Conservation (phyloP, 495 filamentous ascomycete genomes). For the Glutinoglossum americanum region DNA sequence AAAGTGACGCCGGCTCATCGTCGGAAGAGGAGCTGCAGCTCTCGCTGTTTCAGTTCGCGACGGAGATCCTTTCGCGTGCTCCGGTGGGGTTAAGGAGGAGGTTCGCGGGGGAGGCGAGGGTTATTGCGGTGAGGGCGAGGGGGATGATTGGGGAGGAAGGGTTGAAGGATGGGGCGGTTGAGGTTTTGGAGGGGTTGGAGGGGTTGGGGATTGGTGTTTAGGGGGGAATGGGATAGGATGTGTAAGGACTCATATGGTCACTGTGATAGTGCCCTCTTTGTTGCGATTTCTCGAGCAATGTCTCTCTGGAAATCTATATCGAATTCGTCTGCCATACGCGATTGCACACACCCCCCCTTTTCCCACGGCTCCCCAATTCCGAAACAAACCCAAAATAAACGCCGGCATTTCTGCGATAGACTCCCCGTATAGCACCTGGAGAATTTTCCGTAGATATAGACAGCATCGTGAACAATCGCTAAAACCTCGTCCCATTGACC, state of each 20-base stretch:
- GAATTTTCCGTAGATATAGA: background rate
- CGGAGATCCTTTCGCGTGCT: background rate
- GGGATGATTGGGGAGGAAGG: background rate
- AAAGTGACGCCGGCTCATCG: background rate
- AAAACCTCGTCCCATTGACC: constrained; percentile 26
- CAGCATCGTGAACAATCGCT: background rate
- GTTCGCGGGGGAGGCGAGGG: background rate
- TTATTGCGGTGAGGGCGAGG: background rate
- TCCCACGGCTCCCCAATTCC: too few species aligned
- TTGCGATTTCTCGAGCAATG: too few species aligned
- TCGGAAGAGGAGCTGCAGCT: background rate
- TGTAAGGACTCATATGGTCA: too few species aligned
- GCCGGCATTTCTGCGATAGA: too few species aligned
- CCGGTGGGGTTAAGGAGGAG: background rate
- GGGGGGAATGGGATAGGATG: background rate
- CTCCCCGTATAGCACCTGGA: too few species aligned
- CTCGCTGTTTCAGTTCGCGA: background rate
- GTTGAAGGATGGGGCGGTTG: background rate
- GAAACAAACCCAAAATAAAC: too few species aligned
- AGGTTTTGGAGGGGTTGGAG: background rate
- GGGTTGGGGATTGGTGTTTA: background rate
- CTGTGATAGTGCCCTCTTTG: too few species aligned
- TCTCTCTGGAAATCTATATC: too few species aligned
- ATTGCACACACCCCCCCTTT: too few species aligned
- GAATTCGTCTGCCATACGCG: too few species aligned